Percentiles rank a stretch among this genome's conserved stretches.
phyloP scores from a whole-genome alignment of 176 grass and related monocot species.

The Carex kokanica region DNA sequence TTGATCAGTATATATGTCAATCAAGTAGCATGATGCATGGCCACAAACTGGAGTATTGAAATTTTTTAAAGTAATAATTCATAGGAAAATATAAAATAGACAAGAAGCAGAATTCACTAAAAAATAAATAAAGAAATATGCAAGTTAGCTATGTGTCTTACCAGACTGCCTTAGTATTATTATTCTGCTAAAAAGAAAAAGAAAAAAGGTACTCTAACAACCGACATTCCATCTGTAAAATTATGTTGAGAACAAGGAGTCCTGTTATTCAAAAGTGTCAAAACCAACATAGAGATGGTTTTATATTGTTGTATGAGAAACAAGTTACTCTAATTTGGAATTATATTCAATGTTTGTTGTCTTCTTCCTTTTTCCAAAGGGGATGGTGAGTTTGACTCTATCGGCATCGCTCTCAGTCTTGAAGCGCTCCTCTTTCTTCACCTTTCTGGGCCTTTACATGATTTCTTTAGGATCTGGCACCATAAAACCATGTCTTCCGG shows the following conservation, averaged over 20 bases:
- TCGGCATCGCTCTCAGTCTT: neutral
- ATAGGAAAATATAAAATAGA: no score
- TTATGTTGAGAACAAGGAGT: neutral
- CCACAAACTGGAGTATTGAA: neutral
- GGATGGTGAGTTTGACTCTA: no score
- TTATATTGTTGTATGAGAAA: neutral
- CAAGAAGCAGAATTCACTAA: no score
- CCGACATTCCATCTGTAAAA: neutral
- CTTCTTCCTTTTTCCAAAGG: no score
- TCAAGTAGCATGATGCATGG: neutral
- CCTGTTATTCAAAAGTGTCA: neutral
- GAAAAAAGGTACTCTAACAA: neutral
- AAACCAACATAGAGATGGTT: neutral
- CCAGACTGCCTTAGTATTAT: neutral
- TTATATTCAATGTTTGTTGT: no score
- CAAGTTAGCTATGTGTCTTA: neutral
- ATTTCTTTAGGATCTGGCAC: constrained; percentile 63
- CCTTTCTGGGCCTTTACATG: constrained; percentile 61
- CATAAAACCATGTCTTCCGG: constrained; percentile 80
- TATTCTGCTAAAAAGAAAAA: neutral
- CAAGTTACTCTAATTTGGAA: constrained; percentile 21
- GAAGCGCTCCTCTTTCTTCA: constrained; percentile 31
- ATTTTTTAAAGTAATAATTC: no score
- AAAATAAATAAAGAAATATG: neutral
- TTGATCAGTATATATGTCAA: neutral